These are phyloP conservation scores for Sporothrix luriei DNA, from an alignment of 2,329 filamentous ascomycete species.

Conservation along the genomic window DNA sequence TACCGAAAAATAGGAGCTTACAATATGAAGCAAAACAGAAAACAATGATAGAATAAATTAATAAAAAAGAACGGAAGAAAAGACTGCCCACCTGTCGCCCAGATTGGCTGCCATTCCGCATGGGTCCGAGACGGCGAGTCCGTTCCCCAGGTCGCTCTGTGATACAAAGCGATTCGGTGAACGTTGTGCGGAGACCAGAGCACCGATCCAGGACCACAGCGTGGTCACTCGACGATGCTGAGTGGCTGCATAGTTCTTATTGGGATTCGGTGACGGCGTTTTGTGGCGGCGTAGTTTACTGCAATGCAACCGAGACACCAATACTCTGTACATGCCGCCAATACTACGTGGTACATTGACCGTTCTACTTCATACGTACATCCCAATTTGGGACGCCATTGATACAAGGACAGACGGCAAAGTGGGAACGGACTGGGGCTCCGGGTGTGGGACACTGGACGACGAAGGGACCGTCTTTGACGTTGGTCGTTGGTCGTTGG, in stretches of 20 bases:
- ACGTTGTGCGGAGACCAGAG: background rate
- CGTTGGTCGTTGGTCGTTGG: background rate
- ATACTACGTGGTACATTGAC: background rate
- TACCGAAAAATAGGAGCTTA: background rate
- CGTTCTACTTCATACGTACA: no score
- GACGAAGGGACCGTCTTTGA: background rate
- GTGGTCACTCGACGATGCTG: background rate
- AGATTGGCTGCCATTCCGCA: constrained; percentile 5
- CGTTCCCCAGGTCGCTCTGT: background rate
- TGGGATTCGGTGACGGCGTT: background rate
- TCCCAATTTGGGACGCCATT: background rate
- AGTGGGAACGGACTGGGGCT: constrained; percentile 10
- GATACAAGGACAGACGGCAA: background rate
- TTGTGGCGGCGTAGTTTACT: no score
- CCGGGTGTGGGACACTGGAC: background rate
- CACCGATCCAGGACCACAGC: background rate
- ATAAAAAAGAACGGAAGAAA: no score
- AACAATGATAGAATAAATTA: background rate
- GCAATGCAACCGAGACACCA: background rate
- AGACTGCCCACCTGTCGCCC: background rate
- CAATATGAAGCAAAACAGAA: background rate
- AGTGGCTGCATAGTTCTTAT: background rate
- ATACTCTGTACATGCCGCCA: background rate
- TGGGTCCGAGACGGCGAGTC: constrained; percentile 17
- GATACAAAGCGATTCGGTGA: no score